Evolutionary conservation across 2,329 filamentous ascomycete species (phyloP).

Genomic region (Colletotrichum camelliae): DNA sequence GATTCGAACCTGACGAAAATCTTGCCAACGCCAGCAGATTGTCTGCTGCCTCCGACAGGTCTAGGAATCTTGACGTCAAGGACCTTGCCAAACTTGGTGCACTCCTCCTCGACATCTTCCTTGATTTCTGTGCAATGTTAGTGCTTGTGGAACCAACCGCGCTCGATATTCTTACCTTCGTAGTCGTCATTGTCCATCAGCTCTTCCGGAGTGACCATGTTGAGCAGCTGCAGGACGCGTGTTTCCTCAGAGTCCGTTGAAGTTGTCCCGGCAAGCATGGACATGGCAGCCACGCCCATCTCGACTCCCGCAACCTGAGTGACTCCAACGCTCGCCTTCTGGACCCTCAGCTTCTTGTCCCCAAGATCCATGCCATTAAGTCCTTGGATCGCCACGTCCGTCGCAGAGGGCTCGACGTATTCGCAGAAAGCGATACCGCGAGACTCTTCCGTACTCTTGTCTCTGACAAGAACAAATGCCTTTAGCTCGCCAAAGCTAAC

Average conservation of each 20-base stretch:
- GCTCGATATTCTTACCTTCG: slow-evolving; percentile 68
- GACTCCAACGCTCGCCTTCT: slow-evolving; percentile 88
- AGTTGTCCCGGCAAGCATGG: slow-evolving; percentile 91
- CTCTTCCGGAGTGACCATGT: slow-evolving; percentile 98
- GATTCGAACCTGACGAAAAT: slow-evolving; percentile 95
- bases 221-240: slow-evolving; percentile 88
- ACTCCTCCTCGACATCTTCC: slow-evolving; percentile 93
- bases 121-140: slow-evolving; percentile 75
- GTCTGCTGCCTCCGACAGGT: slow-evolving; percentile 80
- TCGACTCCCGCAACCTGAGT: slow-evolving; percentile 93
- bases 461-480: slow-evolving; percentile 89
- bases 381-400: slow-evolving; percentile 86
- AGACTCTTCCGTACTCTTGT: slow-evolving; percentile 83
- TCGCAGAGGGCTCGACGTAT: slow-evolving; percentile 79
- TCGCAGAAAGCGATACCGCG: slow-evolving; percentile 96
- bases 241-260: slow-evolving; percentile 79
- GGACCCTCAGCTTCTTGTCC: slow-evolving; percentile 83
- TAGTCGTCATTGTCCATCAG: slow-evolving; percentile 94
- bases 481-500: slow-evolving; percentile 93
- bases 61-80: slow-evolving; percentile 92
- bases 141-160: background rate
- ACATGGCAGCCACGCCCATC: slow-evolving; percentile 97
- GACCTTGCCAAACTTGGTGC: slow-evolving; percentile 86
- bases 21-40: slow-evolving; percentile 91
- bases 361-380: slow-evolving; percentile 94